A percentile compares a stretch with the other conserved stretches of the same genome.
Conservation (phyloP, 163 green algal genomes). For the Coccomyxa subellipsoidea region DNA sequence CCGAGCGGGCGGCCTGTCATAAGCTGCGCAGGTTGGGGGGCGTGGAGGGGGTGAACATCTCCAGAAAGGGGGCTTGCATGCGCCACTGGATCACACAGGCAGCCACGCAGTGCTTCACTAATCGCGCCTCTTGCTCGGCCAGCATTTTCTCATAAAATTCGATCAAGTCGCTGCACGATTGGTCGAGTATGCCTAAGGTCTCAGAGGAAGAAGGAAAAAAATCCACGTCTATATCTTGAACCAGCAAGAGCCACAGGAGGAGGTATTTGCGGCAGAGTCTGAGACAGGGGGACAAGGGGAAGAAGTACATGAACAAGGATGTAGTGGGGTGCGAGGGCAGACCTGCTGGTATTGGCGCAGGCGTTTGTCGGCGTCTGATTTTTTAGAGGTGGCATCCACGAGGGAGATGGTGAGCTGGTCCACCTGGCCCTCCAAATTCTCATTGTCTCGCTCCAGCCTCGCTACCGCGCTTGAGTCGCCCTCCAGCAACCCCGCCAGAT, state of each 20-base stretch:
- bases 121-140: not conserved
- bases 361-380: not conserved
- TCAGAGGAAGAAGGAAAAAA: too few species aligned
- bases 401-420: slow-evolving; percentile 10
- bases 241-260: too few species aligned
- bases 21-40: not conserved
- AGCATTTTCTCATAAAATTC: too few species aligned
- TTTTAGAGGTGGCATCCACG: not conserved
- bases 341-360: slow-evolving; percentile 15
- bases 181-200: too few species aligned
- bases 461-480: not conserved
- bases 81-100: not conserved
- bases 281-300: too few species aligned
- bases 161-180: too few species aligned
- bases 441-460: not conserved
- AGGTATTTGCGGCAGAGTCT: too few species aligned
- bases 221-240: too few species aligned
- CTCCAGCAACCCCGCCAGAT: not conserved
- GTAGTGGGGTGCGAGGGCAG: too few species aligned
- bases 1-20: not conserved
- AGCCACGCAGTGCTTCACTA: not conserved
- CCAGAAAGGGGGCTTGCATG: not conserved
- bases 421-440: slow-evolving; percentile 12
- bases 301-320: too few species aligned
- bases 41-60: not conserved